These are phyloP conservation scores for Mucor irregularis DNA, from an alignment of 371 early-diverging fungal species.

Conservation along the genomic window DNA sequence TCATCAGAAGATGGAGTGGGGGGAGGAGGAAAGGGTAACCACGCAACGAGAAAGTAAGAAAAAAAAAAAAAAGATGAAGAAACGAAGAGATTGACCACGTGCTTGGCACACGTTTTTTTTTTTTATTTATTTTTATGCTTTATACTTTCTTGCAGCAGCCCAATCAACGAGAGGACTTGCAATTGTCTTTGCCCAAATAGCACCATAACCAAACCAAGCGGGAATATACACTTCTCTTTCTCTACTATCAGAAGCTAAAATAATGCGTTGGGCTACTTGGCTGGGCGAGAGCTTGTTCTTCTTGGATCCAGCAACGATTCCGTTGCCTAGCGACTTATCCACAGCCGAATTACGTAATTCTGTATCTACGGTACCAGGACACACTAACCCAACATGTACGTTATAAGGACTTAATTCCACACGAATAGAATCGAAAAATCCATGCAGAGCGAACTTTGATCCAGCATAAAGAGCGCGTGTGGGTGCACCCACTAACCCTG, in stretches of 20 bases:
- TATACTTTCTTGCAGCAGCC: slow-evolving; percentile 54
- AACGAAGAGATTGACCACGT: too few relatives aligned
- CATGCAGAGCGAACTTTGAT: slow-evolving; percentile 83
- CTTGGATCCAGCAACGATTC: slow-evolving; percentile 52
- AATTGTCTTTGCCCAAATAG: slow-evolving; percentile 54
- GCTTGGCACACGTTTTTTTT: neutral
- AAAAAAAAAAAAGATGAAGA: neutral
- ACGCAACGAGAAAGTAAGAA: neutral
- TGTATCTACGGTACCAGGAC: slow-evolving; percentile 81
- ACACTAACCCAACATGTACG: slow-evolving; percentile 67
- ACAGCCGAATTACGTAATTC: slow-evolving; percentile 72
- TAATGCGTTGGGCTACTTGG: slow-evolving; percentile 61
- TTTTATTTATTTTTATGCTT: neutral
- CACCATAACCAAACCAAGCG: slow-evolving; percentile 53
- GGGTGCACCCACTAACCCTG: slow-evolving; percentile 75
- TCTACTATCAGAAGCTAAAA: slow-evolving; percentile 62
- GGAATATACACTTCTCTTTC: slow-evolving; percentile 68
- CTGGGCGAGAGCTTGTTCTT: slow-evolving; percentile 62
- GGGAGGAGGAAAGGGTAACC: too few relatives aligned
- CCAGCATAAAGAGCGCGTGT: slow-evolving; percentile 82
- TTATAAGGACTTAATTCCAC: slow-evolving; percentile 67
- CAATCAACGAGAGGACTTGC: slow-evolving; percentile 66
- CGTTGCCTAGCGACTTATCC: slow-evolving; percentile 38
- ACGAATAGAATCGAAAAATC: slow-evolving; percentile 82
- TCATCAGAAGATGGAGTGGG: too few relatives aligned